These are phyloP conservation scores for Pinus taeda DNA, from an alignment of 75 land plant species.

Conservation along the genomic window DNA sequence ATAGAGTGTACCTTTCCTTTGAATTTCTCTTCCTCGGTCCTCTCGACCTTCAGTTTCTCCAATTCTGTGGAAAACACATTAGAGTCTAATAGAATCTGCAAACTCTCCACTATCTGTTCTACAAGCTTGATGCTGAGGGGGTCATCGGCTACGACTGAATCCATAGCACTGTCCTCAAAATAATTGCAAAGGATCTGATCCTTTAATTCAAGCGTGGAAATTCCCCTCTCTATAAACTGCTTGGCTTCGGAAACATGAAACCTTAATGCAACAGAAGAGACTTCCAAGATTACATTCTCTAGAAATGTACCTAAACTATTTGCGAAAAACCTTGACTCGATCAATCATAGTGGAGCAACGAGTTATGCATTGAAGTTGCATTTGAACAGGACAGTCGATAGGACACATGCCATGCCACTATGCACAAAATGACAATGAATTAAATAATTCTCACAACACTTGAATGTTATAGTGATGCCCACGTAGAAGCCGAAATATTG, in stretches of 20 bases:
- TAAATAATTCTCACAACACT: too few species aligned
- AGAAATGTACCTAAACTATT: background rate
- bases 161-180: slow-evolving; percentile 29
- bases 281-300: background rate
- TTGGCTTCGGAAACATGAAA: slow-evolving; percentile 23
- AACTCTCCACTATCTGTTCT: slow-evolving; percentile 27
- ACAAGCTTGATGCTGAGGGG: slow-evolving; percentile 25
- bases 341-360: slow-evolving; percentile 2
- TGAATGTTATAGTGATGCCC: too few species aligned
- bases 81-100: slow-evolving; percentile 15
- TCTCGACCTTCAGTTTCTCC: slow-evolving; percentile 21
- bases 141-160: slow-evolving; percentile 21
- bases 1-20: slow-evolving; percentile 20
- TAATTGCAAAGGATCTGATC: slow-evolving; percentile 27
- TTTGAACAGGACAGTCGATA: too few species aligned
- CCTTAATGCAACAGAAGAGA: slow-evolving; percentile 5
- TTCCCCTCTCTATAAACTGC: slow-evolving; percentile 11
- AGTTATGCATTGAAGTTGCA: too few species aligned
- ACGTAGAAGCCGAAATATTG: too few species aligned
- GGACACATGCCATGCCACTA: too few species aligned
- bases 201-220: slow-evolving; percentile 14
- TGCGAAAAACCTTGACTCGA: background rate
- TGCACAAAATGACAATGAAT: too few species aligned
- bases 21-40: slow-evolving; percentile 14
- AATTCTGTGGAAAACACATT: slow-evolving; percentile 26